Conservation (phyloP, 2,329 filamentous ascomycete species). For the Cladosporium sp. region DNA sequence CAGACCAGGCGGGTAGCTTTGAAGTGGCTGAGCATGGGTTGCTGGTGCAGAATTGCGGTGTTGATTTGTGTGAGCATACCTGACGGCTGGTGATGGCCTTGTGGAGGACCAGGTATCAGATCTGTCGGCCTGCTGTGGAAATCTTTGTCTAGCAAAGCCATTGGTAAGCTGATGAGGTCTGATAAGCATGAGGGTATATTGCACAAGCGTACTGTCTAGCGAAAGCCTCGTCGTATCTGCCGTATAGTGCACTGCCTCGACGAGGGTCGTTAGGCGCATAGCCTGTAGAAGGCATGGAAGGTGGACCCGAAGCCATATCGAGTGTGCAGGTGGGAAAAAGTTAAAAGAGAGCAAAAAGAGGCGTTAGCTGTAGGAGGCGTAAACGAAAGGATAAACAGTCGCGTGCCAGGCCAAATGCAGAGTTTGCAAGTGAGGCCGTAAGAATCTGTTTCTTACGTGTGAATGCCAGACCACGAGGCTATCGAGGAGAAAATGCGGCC, state of each 20-base stretch:
- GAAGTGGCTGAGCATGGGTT: slow-evolving; percentile 19
- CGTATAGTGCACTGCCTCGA: slow-evolving; percentile 14
- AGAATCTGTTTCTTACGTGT: slow-evolving; percentile 1
- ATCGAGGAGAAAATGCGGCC: slow-evolving; percentile 12
- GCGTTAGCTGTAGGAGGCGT: slow-evolving; percentile 6
- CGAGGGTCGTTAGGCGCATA: slow-evolving; percentile 25
- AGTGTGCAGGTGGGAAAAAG: slow-evolving; percentile 11
- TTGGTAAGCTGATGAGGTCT: slow-evolving; percentile 7
- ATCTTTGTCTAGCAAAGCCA: slow-evolving; percentile 21
- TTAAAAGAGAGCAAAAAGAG: slow-evolving; percentile 8
- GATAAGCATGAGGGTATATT: background rate
- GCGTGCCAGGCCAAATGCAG: slow-evolving; percentile 11
- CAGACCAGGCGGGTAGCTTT: slow-evolving; percentile 25
- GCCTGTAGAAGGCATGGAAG: slow-evolving; percentile 15
- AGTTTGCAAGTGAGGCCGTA: background rate
- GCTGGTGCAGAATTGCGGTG: slow-evolving; percentile 15
- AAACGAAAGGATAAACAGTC: slow-evolving; percentile 4
- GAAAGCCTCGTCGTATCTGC: slow-evolving; percentile 18
- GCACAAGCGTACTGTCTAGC: slow-evolving; percentile 19
- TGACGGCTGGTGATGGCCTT: slow-evolving; percentile 23
- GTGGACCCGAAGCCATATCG: slow-evolving; percentile 17
- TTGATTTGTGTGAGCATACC: slow-evolving; percentile 21
- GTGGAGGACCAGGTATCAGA: slow-evolving; percentile 26
- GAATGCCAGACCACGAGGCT: slow-evolving; percentile 11
- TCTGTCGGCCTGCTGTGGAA: slow-evolving; percentile 20